These are phyloP conservation scores for Tolypocladium inflatum DNA, from an alignment of 2,329 filamentous ascomycete species.

Conservation along the genomic window DNA sequence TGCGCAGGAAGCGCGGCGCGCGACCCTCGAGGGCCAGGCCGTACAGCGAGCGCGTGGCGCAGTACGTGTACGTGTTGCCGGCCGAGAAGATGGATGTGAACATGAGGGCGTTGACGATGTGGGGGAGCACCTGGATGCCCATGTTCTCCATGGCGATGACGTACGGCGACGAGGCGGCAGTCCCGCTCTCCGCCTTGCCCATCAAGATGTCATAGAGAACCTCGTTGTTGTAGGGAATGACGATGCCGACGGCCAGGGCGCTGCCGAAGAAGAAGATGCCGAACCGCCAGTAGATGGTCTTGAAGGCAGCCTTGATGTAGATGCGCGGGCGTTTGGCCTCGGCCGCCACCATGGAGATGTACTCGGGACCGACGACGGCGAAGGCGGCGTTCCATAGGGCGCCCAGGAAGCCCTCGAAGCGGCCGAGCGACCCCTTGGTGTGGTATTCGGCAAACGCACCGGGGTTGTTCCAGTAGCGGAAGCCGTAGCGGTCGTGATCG, in stretches of 20 bases:
- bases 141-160: constrained; percentile 53
- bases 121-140: constrained; percentile 40
- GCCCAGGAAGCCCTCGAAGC: constrained; percentile 61
- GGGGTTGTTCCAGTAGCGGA: constrained; percentile 51
- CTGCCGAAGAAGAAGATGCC: constrained; percentile 63
- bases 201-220: constrained; percentile 41
- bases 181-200: constrained; percentile 24
- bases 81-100: constrained; percentile 34
- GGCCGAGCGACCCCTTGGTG: constrained; percentile 50
- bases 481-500: constrained; percentile 56
- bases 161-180: constrained; percentile 50
- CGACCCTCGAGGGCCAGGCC: constrained; percentile 40
- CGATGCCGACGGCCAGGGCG: constrained; percentile 54
- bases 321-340: constrained; percentile 55
- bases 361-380: constrained; percentile 57
- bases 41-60: constrained; percentile 39
- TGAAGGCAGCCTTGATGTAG: constrained; percentile 60
- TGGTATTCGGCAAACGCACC: constrained; percentile 41
- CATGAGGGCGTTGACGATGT: constrained; percentile 46
- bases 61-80: constrained; percentile 43
- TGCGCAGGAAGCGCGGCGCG: constrained; percentile 41
- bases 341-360: constrained; percentile 59
- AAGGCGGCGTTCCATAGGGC: constrained; percentile 57
- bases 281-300: constrained; percentile 64
- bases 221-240: constrained; percentile 55